Evolutionary conservation across 1,284 basidiomycete species (phyloP).

Genomic region (Xerocomus amazonicus): DNA sequence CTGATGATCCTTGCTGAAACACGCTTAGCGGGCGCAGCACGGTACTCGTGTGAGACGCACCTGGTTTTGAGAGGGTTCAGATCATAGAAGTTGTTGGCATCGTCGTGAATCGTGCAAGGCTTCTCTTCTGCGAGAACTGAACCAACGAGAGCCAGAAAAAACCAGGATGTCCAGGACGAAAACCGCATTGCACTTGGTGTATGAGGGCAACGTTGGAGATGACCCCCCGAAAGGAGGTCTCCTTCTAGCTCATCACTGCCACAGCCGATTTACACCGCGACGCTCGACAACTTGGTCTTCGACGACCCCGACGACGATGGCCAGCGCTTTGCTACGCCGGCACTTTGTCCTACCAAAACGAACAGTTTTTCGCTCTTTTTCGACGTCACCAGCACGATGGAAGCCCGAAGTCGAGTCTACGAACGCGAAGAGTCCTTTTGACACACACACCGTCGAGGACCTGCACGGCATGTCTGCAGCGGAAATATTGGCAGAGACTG

Average conservation of each 20-base stretch:
- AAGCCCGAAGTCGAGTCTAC: conserved; percentile 23
- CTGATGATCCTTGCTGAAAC: conserved; percentile 59
- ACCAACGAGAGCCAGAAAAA: conserved; percentile 22
- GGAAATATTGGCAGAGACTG: conserved; percentile 76
- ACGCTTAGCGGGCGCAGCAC: conserved; percentile 7
- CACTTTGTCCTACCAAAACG: conserved; percentile 37
- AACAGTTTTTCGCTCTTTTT: conserved; percentile 25
- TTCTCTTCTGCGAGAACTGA: conserved; percentile 36
- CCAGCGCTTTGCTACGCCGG: conserved; percentile 39
- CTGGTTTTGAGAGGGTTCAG: conserved; percentile 54
- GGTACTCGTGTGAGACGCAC: conserved; percentile 30
- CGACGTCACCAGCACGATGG: conserved; percentile 26
- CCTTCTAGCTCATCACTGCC: conserved; percentile 15
- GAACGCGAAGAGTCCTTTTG: conserved; percentile 46
- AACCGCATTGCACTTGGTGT: conserved; percentile 13
- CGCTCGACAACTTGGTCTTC: conserved; percentile 9
- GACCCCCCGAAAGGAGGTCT: conserved; percentile 28
- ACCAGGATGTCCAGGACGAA: not conserved
- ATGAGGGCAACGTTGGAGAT: conserved; percentile 7
- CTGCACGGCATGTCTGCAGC: conserved; percentile 74
- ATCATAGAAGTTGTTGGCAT: conserved; percentile 55
- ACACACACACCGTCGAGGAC: conserved; percentile 75
- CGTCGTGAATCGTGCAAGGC: conserved; percentile 41
- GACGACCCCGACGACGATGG: conserved; percentile 30
- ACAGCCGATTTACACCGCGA: conserved; percentile 27